Evolutionary conservation across 495 filamentous ascomycete genomes (phyloP).

Genomic region (Daldinia bambusicola): DNA sequence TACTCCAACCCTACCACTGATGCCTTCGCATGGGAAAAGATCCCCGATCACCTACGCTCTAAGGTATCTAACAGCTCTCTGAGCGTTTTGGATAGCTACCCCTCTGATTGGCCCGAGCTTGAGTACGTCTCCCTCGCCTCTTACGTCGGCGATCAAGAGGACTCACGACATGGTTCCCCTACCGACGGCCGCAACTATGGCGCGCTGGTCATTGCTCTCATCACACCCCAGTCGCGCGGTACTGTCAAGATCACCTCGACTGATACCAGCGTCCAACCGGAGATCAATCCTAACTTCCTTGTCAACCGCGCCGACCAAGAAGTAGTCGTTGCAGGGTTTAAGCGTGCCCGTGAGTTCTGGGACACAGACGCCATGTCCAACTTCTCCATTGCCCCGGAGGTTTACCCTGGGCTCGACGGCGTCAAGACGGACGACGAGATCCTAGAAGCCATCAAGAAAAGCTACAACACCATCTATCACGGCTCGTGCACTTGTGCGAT

Average conservation of each 20-base stretch:
- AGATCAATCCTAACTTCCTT: slow-evolving; percentile 67
- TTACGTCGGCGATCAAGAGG: not conserved
- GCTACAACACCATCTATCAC: slow-evolving; percentile 61
- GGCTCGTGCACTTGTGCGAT: slow-evolving; percentile 65
- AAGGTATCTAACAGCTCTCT: slow-evolving; percentile 5
- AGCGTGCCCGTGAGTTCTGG: slow-evolving; percentile 59
- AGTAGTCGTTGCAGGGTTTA: slow-evolving; percentile 64
- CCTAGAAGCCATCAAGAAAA: slow-evolving; percentile 53
- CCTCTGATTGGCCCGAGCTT: not conserved
- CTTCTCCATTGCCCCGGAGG: slow-evolving; percentile 47
- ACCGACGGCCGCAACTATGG: not conserved
- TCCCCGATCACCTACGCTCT: slow-evolving; percentile 50
- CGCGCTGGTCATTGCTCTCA: slow-evolving; percentile 45
- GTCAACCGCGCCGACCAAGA: slow-evolving; percentile 63
- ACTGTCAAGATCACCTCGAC: slow-evolving; percentile 62
- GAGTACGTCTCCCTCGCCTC: not conserved
- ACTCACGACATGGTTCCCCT: not conserved
- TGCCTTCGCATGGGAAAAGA: slow-evolving; percentile 61
- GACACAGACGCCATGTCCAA: slow-evolving; percentile 26
- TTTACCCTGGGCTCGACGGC: slow-evolving; percentile 55
- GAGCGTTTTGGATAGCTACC: not conserved
- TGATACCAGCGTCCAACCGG: slow-evolving; percentile 56
- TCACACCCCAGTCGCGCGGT: slow-evolving; percentile 64
- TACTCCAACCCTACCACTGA: slow-evolving; percentile 55
- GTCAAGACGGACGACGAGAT: slow-evolving; percentile 51